Evolutionary conservation across 306 rosid genomes (phyloP).

Genomic region (Arachis hypogaea): DNA sequence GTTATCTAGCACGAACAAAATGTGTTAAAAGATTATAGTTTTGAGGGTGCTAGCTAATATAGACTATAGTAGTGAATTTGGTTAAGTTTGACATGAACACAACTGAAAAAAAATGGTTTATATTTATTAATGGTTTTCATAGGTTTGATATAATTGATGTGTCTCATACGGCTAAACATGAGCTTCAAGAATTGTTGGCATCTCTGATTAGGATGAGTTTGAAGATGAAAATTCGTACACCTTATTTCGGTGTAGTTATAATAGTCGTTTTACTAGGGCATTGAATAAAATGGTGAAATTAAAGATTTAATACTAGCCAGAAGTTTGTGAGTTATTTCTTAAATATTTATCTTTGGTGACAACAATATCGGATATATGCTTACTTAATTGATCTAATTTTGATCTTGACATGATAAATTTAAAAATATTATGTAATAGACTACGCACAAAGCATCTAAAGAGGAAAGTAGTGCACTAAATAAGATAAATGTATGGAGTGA

Average conservation of each 20-base stretch:
- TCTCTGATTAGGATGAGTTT: slow-evolving; percentile 30
- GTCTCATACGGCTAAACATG: slow-evolving; percentile 35
- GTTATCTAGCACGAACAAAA: not conserved
- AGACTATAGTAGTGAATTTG: not conserved
- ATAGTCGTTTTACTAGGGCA: slow-evolving; percentile 45
- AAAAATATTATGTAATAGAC: no score
- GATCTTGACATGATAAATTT: no score
- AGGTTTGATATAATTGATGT: slow-evolving; percentile 19
- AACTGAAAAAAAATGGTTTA: not conserved
- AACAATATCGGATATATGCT: no score
- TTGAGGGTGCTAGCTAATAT: not conserved
- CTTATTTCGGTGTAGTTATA: slow-evolving; percentile 9
- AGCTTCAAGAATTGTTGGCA: slow-evolving; percentile 10
- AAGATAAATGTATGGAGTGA: no score
- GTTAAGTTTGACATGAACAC: not conserved
- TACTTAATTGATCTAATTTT: no score
- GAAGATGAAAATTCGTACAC: slow-evolving; percentile 27
- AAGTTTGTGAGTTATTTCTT: not conserved
- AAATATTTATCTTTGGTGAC: no score
- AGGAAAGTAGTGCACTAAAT: no score
- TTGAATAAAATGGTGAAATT: not conserved
- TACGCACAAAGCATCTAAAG: no score
- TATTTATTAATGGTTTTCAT: slow-evolving; percentile 27
- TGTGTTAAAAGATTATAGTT: not conserved
- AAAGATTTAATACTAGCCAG: not conserved